A percentile compares a stretch with the other conserved stretches of the same genome.
Conservation (phyloP, 2,329 filamentous ascomycete genomes). For the Tolypocladium pustulatum region DNA sequence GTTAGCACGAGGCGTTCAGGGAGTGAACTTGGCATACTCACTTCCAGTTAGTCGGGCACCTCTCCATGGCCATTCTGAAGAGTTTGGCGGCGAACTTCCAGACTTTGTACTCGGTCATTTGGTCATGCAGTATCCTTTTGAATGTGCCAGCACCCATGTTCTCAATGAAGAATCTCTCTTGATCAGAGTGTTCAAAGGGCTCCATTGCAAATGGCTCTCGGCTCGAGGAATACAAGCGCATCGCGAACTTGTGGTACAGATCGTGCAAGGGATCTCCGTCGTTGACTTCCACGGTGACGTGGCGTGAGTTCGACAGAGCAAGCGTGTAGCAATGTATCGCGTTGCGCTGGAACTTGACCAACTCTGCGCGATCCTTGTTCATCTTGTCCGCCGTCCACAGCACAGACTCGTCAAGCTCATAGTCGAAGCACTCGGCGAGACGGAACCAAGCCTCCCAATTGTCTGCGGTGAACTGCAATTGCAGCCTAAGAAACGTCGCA, state of each 20-base stretch:
- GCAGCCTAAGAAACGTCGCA: constrained; percentile 67
- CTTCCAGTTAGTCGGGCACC: constrained; percentile 48
- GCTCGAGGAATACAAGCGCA: constrained; percentile 52
- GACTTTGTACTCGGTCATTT: constrained; percentile 49
- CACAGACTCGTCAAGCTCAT: constrained; percentile 77
- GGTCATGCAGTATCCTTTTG: constrained; percentile 39
- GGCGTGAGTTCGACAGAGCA: constrained; percentile 44
- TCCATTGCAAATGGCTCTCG: constrained; percentile 54
- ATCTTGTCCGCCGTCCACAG: constrained; percentile 87
- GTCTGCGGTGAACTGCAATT: constrained; percentile 71
- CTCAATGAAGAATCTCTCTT: constrained; percentile 47
- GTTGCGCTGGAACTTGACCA: constrained; percentile 65
- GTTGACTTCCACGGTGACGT: constrained; percentile 29
- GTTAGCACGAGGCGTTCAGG: constrained; percentile 11
- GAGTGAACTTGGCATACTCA: constrained; percentile 17
- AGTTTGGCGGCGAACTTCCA: constrained; percentile 50
- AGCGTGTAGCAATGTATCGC: constrained; percentile 72
- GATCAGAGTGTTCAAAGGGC: constrained; percentile 45
- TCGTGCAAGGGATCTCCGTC: constrained; percentile 46
- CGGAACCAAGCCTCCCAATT: constrained; percentile 89
- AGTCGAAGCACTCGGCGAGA: constrained; percentile 77
- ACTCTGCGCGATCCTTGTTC: constrained; percentile 68
- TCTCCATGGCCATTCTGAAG: constrained; percentile 44
- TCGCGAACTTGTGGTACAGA: constrained; percentile 49
- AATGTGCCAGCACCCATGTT: constrained; percentile 38